phyloP scores from a whole-genome alignment of 78 protist species.

The Protostelium mycophagum region DNA sequence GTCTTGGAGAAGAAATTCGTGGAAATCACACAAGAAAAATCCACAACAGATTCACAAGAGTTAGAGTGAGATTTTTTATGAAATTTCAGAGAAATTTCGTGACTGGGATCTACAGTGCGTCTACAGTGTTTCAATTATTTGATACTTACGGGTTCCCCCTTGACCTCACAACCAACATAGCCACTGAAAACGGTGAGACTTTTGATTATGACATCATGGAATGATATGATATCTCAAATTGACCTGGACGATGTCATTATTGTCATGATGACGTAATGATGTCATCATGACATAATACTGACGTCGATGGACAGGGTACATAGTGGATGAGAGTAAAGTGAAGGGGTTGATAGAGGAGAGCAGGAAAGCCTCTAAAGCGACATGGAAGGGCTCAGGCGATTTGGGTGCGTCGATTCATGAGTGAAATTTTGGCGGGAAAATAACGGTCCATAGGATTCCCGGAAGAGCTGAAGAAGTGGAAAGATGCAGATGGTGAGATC shows the following conservation, averaged over 20 bases:
- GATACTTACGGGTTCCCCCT: conserved; percentile 49
- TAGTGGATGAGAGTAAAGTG: conserved; percentile 16
- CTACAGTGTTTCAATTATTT: conserved; percentile 6
- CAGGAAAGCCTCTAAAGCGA: conserved; percentile 26
- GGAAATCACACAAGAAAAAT: neutral
- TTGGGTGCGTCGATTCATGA: neutral
- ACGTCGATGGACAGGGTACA: too few relatives aligned
- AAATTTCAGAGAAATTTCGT: neutral
- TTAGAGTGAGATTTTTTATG: neutral
- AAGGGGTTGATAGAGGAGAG: conserved; percentile 16
- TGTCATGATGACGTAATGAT: neutral
- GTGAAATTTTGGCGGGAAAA: neutral
- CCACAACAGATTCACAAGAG: too few relatives aligned
- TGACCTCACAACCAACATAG: conserved; percentile 31
- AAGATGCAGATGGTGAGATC: neutral
- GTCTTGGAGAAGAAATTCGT: conserved; percentile 4
- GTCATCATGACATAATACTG: too few relatives aligned
- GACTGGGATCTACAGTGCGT: neutral
- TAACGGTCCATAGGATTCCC: neutral
- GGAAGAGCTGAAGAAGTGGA: neutral
- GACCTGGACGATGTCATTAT: neutral
- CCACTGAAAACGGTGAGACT: conserved; percentile 16
- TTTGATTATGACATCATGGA: too few relatives aligned
- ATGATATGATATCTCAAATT: too few relatives aligned
- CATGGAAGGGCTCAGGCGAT: conserved; percentile 11